Conservation (phyloP, 345 rosid species). For the Eucalyptus pauciflora region DNA sequence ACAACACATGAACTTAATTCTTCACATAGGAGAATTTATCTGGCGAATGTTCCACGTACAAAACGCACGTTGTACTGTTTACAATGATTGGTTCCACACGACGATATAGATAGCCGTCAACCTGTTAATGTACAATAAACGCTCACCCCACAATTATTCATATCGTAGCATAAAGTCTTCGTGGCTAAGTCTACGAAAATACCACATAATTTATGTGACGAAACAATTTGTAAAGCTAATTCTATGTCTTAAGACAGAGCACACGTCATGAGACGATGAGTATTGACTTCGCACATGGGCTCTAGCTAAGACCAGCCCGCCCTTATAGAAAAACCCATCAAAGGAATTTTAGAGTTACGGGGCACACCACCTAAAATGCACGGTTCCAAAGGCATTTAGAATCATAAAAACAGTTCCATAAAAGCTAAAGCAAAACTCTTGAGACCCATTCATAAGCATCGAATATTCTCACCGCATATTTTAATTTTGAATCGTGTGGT, state of each 20-base stretch:
- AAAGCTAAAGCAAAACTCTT: background rate
- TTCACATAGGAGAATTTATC: background rate
- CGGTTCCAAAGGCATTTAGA: background rate
- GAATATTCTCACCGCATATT: background rate
- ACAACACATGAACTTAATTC: background rate
- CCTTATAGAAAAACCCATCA: too few relatives aligned
- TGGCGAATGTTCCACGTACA: rapidly evolving
- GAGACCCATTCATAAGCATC: background rate
- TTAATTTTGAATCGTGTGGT: background rate
- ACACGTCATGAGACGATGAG: background rate
- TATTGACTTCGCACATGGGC: background rate
- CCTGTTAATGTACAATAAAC: background rate
- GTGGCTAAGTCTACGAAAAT: background rate
- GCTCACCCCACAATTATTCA: background rate
- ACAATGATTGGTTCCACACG: background rate
- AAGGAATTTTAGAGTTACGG: background rate
- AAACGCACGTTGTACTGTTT: background rate
- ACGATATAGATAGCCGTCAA: background rate
- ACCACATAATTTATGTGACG: background rate
- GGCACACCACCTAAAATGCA: background rate
- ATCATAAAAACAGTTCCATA: background rate
- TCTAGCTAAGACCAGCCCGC: too few relatives aligned
- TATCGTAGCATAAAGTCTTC: background rate
- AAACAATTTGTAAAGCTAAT: background rate
- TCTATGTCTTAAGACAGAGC: background rate